Percentiles rank a stretch among this genome's conserved stretches.
Evolutionary conservation across 257 asterid genomes (phyloP).

Genomic region (Dorcoceras hygrometricum): DNA sequence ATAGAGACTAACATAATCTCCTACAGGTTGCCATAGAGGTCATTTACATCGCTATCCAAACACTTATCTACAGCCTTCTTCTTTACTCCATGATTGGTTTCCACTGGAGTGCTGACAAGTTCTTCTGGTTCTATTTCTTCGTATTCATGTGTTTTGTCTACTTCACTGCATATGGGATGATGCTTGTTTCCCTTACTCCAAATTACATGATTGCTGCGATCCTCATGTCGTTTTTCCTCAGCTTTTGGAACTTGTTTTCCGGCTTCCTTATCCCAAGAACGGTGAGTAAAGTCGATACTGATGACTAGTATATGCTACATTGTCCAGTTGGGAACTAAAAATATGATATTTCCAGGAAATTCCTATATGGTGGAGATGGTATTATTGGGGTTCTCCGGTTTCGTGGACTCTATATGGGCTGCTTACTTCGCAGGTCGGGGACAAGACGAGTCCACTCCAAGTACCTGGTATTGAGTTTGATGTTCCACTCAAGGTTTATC

Average conservation of each 20-base stretch:
- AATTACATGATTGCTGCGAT: constrained; percentile 75
- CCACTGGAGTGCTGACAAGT: constrained; percentile 39
- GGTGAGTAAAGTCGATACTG: constrained; percentile 37
- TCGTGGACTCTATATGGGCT: constrained; percentile 91
- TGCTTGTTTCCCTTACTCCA: constrained; percentile 82
- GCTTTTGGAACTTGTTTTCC: constrained; percentile 82
- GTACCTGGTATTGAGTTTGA: constrained; percentile 42
- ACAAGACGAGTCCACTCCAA: constrained; percentile 26
- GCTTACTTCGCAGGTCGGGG: constrained; percentile 69
- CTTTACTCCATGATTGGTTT: constrained; percentile 56
- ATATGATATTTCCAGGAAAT: constrained; percentile 43
- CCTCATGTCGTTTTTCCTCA: constrained; percentile 82
- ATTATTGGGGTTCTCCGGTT: constrained; percentile 80
- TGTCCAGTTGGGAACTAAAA: not conserved
- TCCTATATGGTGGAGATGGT: constrained; percentile 96
- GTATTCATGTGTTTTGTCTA: constrained; percentile 50
- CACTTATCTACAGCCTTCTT: constrained; percentile 46
- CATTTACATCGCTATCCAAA: constrained; percentile 45
- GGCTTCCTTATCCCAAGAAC: constrained; percentile 74
- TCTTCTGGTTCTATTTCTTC: constrained; percentile 53
- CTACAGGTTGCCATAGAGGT: constrained; percentile 72
- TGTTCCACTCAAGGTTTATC: constrained; percentile 41
- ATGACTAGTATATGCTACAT: not conserved
- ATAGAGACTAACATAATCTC: constrained; percentile 7
- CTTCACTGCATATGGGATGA: constrained; percentile 47